Evolutionary conservation across 2,329 filamentous ascomycete species (phyloP).

Genomic region (Drechslerella dactyloides): DNA sequence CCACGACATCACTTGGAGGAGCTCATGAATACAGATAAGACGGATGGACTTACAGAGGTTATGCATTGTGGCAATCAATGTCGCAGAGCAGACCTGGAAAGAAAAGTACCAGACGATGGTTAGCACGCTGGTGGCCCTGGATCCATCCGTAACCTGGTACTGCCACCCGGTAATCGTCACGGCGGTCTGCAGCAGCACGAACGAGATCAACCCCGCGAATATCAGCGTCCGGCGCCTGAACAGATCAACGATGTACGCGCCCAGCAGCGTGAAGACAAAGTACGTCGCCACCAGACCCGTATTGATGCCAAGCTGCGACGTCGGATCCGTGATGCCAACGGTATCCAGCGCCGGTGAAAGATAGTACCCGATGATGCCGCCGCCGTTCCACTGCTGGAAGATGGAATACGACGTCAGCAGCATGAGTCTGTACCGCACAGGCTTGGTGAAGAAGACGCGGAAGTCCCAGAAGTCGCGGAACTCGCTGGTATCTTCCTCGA

Average conservation of each 20-base stretch:
- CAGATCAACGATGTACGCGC: conserved; percentile 60
- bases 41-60: conserved; percentile 57
- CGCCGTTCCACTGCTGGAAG: conserved; percentile 62
- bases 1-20: no score
- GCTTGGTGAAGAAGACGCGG: conserved; percentile 61
- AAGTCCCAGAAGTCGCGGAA: conserved; percentile 61
- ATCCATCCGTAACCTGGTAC: conserved; percentile 56
- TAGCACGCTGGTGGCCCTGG: conserved; percentile 58
- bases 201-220: conserved; percentile 59
- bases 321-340: conserved; percentile 58
- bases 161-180: conserved; percentile 63
- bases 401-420: conserved; percentile 61
- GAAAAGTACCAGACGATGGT: conserved; percentile 62
- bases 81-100: conserved; percentile 62
- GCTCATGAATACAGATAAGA: not conserved
- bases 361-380: conserved; percentile 61
- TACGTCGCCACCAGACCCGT: conserved; percentile 61
- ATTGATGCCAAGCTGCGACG: conserved; percentile 60
- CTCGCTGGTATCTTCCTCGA: conserved; percentile 58
- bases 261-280: conserved; percentile 61
- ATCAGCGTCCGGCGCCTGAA: conserved; percentile 61
- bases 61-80: conserved; percentile 62
- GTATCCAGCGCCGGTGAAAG: conserved; percentile 59
- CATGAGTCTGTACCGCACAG: conserved; percentile 60
- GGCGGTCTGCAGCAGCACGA: conserved; percentile 61